A percentile compares a stretch with the other conserved stretches of the same genome.
phyloP scores from a whole-genome alignment of 257 asterid species.

The Ligustrum vulgare region DNA sequence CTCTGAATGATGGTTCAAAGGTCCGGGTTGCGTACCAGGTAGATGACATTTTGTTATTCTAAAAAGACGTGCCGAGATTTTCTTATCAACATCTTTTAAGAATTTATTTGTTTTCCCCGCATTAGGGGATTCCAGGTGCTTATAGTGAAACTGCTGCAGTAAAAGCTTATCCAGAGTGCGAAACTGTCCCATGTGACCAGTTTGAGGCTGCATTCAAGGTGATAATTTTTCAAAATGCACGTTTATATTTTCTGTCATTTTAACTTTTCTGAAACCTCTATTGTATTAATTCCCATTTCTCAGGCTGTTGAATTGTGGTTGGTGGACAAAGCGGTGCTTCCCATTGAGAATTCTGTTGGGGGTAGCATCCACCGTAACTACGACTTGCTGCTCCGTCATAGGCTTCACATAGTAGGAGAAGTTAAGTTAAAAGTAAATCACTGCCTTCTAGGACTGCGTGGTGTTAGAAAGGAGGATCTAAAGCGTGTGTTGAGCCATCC shows the following conservation, averaged over 20 bases:
- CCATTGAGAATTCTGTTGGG: slow-evolving; percentile 90
- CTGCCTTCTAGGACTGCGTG: slow-evolving; percentile 87
- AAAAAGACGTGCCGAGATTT: neutral
- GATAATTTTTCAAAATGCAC: slow-evolving; percentile 16
- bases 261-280: slow-evolving; percentile 20
- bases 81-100: neutral
- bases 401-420: slow-evolving; percentile 97
- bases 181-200: slow-evolving; percentile 92
- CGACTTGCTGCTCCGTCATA: slow-evolving; percentile 80
- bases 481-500: slow-evolving; percentile 87
- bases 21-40: slow-evolving; percentile 95
- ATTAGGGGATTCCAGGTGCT: slow-evolving; percentile 84
- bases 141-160: slow-evolving; percentile 91
- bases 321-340: slow-evolving; percentile 94
- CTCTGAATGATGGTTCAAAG: slow-evolving; percentile 48
- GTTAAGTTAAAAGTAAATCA: slow-evolving; percentile 75
- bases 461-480: slow-evolving; percentile 73
- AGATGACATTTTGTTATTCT: slow-evolving; percentile 11
- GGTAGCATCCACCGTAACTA: slow-evolving; percentile 96
- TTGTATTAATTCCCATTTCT: slow-evolving; percentile 15
- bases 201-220: slow-evolving; percentile 92
- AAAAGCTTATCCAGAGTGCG: slow-evolving; percentile 83
- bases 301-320: slow-evolving; percentile 98
- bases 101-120: slow-evolving; percentile 17
- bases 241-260: slow-evolving; percentile 10